Evolutionary conservation across 2,329 filamentous ascomycete genomes (phyloP).

Genomic region (Neoarthrinium moseri): DNA sequence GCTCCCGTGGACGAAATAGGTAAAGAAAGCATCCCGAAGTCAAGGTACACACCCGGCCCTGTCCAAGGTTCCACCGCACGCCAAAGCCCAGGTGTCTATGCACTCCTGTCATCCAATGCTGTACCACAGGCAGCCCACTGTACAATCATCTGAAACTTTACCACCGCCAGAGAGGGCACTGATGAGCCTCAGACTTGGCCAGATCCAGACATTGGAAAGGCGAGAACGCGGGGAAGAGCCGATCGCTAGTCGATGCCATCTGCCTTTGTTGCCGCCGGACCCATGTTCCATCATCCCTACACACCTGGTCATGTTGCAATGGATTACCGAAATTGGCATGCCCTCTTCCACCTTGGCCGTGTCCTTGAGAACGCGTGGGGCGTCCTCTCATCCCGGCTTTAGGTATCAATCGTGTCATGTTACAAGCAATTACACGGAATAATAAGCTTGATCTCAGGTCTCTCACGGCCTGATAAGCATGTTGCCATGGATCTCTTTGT

Average conservation of each 20-base stretch:
- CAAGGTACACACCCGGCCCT: constrained; percentile 32
- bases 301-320: constrained; percentile 2
- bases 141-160: constrained; percentile 31
- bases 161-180: constrained; percentile 17
- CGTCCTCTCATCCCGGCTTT: constrained; percentile 15
- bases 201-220: constrained; percentile 17
- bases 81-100: constrained; percentile 13
- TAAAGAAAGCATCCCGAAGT: constrained; percentile 32
- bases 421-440: constrained; percentile 15
- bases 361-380: constrained; percentile 27
- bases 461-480: constrained; percentile 10
- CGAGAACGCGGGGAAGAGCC: constrained; percentile 18
- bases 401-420: constrained; percentile 12
- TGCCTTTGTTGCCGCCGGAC: constrained; percentile 22
- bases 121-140: constrained; percentile 27
- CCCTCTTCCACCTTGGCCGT: neutral
- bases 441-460: constrained; percentile 18
- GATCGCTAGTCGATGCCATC: constrained; percentile 23
- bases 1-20: constrained; percentile 26
- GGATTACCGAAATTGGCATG: neutral
- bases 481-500: constrained; percentile 11
- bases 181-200: constrained; percentile 19
- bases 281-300: neutral
- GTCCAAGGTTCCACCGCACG: constrained; percentile 24
- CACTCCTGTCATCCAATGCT: constrained; percentile 30